Percentiles rank a stretch among this genome's conserved stretches.
Conservation (phyloP, 2,329 filamentous ascomycete species). For the Trichoderma sp. region DNA sequence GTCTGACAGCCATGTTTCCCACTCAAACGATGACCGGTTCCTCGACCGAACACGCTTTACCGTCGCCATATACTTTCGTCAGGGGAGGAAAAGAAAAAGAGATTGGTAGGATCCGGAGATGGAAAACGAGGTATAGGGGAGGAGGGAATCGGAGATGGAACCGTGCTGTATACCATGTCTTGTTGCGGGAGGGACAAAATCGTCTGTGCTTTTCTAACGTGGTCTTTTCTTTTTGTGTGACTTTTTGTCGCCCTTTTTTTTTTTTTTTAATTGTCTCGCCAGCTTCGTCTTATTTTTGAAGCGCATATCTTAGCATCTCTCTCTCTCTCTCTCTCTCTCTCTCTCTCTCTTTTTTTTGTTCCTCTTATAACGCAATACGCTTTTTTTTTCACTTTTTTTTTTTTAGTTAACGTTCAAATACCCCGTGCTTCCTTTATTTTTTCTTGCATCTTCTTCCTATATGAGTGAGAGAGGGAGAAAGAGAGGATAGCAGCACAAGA, state of each 20-base stretch:
- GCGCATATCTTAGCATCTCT: conserved; percentile 9
- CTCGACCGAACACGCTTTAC: neutral
- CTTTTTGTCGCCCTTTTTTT: neutral
- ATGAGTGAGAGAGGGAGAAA: neutral
- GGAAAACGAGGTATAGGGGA: neutral
- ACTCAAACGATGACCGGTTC: neutral
- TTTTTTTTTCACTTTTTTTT: neutral
- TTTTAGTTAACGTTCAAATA: conserved; percentile 16
- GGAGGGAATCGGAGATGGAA: neutral
- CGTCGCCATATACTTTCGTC: neutral
- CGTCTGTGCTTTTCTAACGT: conserved; percentile 12
- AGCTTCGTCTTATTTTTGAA: conserved; percentile 8
- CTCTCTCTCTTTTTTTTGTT: conserved; percentile 13
- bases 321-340: too few relatives aligned
- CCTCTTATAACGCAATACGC: conserved; percentile 9
- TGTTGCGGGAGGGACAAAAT: conserved; percentile 10
- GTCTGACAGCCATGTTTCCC: neutral
- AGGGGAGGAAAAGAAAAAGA: neutral
- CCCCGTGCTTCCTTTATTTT: neutral
- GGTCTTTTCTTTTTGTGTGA: neutral
- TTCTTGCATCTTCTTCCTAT: neutral
- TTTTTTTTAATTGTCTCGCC: neutral
- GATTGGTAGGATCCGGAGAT: neutral
- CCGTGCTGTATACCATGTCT: conserved; percentile 10
- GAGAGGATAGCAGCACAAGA: neutral